Conservation (phyloP, 78 protist genomes). For the Tieghemostelium lacteum region DNA sequence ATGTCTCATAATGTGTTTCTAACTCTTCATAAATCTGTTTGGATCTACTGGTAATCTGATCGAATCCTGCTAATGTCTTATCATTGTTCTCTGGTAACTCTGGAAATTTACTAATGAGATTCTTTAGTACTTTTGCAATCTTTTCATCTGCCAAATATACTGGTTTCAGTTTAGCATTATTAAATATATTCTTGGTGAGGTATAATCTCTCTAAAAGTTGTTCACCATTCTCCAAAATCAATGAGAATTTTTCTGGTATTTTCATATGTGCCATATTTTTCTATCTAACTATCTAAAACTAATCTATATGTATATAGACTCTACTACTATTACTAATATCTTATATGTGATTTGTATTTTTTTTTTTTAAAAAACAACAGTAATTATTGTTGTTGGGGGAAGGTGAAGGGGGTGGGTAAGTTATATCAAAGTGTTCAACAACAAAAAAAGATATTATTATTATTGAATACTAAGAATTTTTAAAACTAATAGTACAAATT, state of each 20-base stretch:
- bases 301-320: too few species aligned
- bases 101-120: conserved; percentile 58
- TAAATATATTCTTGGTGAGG: conserved; percentile 14
- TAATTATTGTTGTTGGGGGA: too few species aligned
- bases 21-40: conserved; percentile 72
- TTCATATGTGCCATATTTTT: conserved; percentile 17
- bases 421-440: too few species aligned
- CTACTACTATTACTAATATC: too few species aligned
- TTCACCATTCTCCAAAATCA: conserved; percentile 71
- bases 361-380: too few species aligned
- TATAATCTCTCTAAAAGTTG: conserved; percentile 41
- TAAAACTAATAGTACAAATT: too few species aligned
- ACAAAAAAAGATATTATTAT: too few species aligned
- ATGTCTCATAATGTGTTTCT: conserved; percentile 66
- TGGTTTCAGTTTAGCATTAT: conserved; percentile 43
- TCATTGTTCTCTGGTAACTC: conserved; percentile 66
- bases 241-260: conserved; percentile 56
- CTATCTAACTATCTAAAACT: neutral
- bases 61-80: conserved; percentile 56
- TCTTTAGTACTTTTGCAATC: conserved; percentile 57
- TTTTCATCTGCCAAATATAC: conserved; percentile 67
- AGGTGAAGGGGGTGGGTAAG: too few species aligned
- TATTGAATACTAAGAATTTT: too few species aligned
- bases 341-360: too few species aligned
- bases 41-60: conserved; percentile 31